These are phyloP conservation scores for Xylaria sp. DNA, from an alignment of 495 filamentous ascomycete genomes.

Conservation along the genomic window DNA sequence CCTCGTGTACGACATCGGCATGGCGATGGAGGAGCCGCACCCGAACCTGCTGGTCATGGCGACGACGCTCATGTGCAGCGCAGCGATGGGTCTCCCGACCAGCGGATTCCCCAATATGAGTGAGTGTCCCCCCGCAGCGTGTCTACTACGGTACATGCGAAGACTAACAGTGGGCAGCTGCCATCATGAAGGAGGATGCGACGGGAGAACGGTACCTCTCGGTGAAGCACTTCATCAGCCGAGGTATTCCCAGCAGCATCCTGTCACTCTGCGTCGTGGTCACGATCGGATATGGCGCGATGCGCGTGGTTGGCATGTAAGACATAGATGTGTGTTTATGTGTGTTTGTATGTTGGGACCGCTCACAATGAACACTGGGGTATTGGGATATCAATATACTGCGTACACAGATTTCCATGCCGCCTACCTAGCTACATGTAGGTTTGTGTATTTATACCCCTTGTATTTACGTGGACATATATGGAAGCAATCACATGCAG, in stretches of 20 bases:
- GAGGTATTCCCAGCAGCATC: conserved; percentile 85
- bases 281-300: conserved; percentile 85
- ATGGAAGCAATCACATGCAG: not conserved
- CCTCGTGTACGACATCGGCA: conserved; percentile 84
- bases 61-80: conserved; percentile 68
- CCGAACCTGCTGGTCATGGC: conserved; percentile 95
- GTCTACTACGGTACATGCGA: not conserved
- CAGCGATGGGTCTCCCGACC: conserved; percentile 89
- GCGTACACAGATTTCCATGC: not conserved
- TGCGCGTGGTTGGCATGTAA: conserved; percentile 78
- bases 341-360: not conserved
- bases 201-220: conserved; percentile 89
- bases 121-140: conserved; percentile 56
- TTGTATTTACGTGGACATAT: not conserved
- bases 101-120: conserved; percentile 99
- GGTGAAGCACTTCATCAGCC: conserved; percentile 91
- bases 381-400: conserved; percentile 1
- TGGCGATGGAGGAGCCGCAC: conserved; percentile 84
- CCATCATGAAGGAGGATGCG: conserved; percentile 98
- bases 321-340: not conserved
- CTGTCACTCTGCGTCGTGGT: conserved; percentile 83
- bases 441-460: not conserved
- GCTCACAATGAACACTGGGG: not conserved
- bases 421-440: not conserved
- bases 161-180: conserved; percentile 62